A percentile compares a stretch with the other conserved stretches of the same genome.
Conservation (phyloP, 2,329 filamentous ascomycete species). For the Fusarium dimerum region DNA sequence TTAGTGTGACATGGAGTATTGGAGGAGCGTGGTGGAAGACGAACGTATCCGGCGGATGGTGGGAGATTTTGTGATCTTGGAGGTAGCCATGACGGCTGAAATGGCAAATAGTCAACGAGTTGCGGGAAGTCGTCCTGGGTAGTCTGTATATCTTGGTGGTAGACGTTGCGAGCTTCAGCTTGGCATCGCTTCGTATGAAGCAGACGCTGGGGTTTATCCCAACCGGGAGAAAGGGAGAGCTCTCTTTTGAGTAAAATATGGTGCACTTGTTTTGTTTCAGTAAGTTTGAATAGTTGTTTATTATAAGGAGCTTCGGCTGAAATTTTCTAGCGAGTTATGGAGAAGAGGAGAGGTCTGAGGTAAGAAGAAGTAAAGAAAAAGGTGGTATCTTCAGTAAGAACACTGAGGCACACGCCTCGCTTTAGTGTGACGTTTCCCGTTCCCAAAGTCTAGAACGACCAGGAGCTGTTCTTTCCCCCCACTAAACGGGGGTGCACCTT, state of each 20-base stretch:
- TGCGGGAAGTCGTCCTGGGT: not conserved
- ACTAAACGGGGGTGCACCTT: not conserved
- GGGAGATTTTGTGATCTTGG: constrained; percentile 71
- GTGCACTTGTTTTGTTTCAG: too few relatives aligned
- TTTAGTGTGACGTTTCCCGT: not conserved
- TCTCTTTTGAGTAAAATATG: too few relatives aligned
- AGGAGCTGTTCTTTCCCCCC: too few relatives aligned
- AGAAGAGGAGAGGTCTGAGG: too few relatives aligned
- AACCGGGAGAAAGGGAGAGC: too few relatives aligned
- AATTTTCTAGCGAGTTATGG: too few relatives aligned
- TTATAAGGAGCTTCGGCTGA: too few relatives aligned
- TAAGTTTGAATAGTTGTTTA: too few relatives aligned
- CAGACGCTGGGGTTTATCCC: not conserved
- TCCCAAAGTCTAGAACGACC: not conserved
- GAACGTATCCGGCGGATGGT: constrained; percentile 82
- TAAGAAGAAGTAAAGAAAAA: not conserved
- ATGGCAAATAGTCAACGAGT: not conserved
- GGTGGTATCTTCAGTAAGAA: not conserved
- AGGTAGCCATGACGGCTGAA: constrained; percentile 38
- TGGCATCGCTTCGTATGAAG: constrained; percentile 10
- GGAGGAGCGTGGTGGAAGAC: constrained; percentile 30
- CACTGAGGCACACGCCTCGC: not conserved
- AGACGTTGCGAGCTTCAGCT: constrained; percentile 3
- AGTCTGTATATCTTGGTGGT: not conserved
- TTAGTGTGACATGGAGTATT: constrained; percentile 2